Conservation (phyloP, 345 rosid species). For the Kernera saxatilis region DNA sequence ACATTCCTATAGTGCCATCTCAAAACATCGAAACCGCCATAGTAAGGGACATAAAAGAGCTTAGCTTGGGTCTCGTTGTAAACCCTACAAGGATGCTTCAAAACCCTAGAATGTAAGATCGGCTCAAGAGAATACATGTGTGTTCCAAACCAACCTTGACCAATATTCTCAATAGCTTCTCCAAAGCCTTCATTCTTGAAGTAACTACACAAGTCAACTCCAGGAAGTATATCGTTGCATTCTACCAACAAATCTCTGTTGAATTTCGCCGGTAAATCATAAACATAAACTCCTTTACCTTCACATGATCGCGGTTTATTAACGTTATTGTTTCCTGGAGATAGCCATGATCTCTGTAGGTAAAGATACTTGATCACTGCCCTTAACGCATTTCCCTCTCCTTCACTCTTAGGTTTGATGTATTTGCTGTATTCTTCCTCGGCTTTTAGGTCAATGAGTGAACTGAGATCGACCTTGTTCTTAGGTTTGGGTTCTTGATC, state of each 20-base stretch:
- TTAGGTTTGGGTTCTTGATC: not conserved
- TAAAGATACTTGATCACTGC: conserved; percentile 35
- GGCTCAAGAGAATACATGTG: conserved; percentile 67
- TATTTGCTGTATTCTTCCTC: not conserved
- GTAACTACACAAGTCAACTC: conserved; percentile 49
- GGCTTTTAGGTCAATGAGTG: not conserved
- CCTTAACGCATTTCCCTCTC: conserved; percentile 35
- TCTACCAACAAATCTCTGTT: conserved; percentile 56
- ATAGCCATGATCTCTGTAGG: conserved; percentile 49
- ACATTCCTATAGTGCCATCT: conserved; percentile 78
- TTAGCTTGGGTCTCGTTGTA: conserved; percentile 48
- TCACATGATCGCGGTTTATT: conserved; percentile 30
- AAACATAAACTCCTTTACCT: conserved; percentile 62
- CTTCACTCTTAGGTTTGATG: conserved; percentile 27
- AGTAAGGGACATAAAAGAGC: conserved; percentile 67
- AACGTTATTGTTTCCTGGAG: not conserved
- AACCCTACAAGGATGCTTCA: conserved; percentile 75
- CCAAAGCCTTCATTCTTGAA: conserved; percentile 56
- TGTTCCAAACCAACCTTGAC: conserved; percentile 55
- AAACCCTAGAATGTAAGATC: conserved; percentile 55
- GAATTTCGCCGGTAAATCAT: conserved; percentile 67
- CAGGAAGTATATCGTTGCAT: conserved; percentile 59
- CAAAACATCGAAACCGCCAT: conserved; percentile 61
- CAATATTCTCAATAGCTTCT: conserved; percentile 44
- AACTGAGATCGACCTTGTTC: not conserved